Conservation (phyloP, 176 grass and related monocot species). For the Typha latifolia region DNA sequence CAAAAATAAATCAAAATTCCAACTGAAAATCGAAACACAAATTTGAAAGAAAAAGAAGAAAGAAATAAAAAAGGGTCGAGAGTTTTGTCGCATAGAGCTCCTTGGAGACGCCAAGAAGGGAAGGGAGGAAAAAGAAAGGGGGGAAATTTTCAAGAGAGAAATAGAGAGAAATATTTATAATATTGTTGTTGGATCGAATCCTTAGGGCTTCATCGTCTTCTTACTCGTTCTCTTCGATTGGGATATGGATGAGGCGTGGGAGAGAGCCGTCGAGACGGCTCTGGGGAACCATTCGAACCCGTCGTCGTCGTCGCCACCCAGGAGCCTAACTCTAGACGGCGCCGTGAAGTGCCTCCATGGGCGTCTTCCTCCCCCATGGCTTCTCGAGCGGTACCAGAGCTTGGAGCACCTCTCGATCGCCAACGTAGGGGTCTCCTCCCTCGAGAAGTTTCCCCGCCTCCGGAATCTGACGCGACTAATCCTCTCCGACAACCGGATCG, state of each 20-base stretch:
- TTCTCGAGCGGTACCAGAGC: conserved; percentile 74
- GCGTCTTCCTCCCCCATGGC: conserved; percentile 52
- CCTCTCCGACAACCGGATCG: conserved; percentile 92
- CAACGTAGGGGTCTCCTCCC: conserved; percentile 61
- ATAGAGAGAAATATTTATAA: not conserved
- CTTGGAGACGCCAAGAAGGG: not conserved
- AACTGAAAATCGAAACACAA: not conserved
- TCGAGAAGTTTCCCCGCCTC: conserved; percentile 71
- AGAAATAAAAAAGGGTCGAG: conserved; percentile 3
- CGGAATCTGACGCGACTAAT: conserved; percentile 71
- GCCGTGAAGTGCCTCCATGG: conserved; percentile 86
- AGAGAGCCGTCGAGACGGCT: conserved; percentile 87
- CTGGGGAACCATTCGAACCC: conserved; percentile 20
- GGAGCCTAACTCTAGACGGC: conserved; percentile 79
- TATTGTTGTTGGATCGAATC: not conserved
- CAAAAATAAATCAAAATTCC: conserved; percentile 1
- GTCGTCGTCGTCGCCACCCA: conserved; percentile 40
- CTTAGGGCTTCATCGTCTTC: not conserved
- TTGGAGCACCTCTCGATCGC: conserved; percentile 92
- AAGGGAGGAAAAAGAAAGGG: not conserved
- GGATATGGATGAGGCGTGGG: conserved; percentile 82
- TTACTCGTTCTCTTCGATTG: conserved; percentile 8
- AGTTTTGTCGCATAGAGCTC: not conserved
- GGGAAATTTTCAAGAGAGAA: no score
- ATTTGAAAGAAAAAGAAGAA: conserved; percentile 4